phyloP scores from a whole-genome alignment of 495 filamentous ascomycete genomes.

The Neurospora sp. region DNA sequence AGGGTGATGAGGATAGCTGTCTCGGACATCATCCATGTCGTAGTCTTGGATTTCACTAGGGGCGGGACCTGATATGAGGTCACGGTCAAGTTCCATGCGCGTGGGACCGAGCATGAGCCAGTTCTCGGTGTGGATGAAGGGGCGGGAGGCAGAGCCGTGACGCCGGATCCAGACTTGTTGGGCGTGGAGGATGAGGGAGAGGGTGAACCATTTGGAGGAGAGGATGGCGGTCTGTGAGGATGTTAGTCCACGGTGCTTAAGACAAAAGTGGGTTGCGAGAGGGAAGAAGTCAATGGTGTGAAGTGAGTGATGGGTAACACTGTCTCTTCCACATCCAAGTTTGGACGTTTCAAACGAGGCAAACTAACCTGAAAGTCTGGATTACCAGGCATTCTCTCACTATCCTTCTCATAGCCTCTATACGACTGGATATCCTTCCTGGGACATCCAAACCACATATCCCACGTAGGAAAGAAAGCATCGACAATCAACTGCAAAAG shows the following conservation, averaged over 20 bases:
- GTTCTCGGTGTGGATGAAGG: background rate
- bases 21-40: background rate
- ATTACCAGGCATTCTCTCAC: constrained; percentile 14
- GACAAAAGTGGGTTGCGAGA: background rate
- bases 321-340: background rate
- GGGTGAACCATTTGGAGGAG: constrained; percentile 18
- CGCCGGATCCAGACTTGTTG: constrained; percentile 20
- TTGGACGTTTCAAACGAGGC: background rate
- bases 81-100: background rate
- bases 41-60: background rate
- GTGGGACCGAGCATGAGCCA: background rate
- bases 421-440: background rate
- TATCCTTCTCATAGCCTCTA: background rate
- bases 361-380: constrained; percentile 25
- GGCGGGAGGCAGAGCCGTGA: background rate
- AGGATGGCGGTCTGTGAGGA: constrained; percentile 21
- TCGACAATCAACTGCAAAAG: constrained; percentile 17
- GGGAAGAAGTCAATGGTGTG: background rate
- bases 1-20: background rate
- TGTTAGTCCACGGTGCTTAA: background rate
- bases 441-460: constrained; percentile 17
- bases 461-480: constrained; percentile 32
- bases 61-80: background rate
- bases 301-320: background rate
- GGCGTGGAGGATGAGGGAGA: constrained; percentile 20